phyloP scores from a whole-genome alignment of 805 yeast species.

The Dipodascus geniculatus region DNA sequence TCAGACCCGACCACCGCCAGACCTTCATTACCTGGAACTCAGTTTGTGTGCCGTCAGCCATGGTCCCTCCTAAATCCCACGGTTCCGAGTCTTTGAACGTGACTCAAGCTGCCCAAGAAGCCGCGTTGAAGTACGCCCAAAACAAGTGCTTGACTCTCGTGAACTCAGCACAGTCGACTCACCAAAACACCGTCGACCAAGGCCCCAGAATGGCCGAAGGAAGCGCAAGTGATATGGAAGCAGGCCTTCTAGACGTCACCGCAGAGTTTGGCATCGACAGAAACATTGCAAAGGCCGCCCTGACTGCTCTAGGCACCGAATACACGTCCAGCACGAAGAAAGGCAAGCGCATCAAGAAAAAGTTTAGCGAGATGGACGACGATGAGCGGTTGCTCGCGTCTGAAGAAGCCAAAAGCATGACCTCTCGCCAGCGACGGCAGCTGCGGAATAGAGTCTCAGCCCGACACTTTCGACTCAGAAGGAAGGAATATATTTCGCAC shows the following conservation, averaged over 20 bases:
- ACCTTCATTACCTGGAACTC: not conserved
- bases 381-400: constrained; percentile 22
- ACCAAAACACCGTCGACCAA: not conserved
- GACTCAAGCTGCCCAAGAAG: constrained; percentile 1
- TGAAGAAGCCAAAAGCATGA: constrained; percentile 18
- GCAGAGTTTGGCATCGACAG: not conserved
- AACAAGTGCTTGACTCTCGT: not conserved
- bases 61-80: not conserved
- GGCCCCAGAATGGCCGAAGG: not conserved
- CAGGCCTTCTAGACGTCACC: not conserved
- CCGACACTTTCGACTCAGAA: constrained; percentile 21
- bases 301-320: not conserved
- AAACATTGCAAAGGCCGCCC: not conserved
- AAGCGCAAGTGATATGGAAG: not conserved
- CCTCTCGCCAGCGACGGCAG: constrained; percentile 23
- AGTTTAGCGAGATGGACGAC: constrained; percentile 15
- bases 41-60: not conserved
- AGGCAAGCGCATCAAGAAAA: not conserved
- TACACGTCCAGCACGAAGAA: not conserved
- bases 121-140: not conserved
- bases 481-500: constrained; percentile 23
- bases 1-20: not conserved
- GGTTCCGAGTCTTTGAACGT: not conserved
- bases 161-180: not conserved
- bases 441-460: constrained; percentile 23